These are phyloP conservation scores for Pholiota conissans DNA, from an alignment of 768 basidiomycete species.

Conservation along the genomic window DNA sequence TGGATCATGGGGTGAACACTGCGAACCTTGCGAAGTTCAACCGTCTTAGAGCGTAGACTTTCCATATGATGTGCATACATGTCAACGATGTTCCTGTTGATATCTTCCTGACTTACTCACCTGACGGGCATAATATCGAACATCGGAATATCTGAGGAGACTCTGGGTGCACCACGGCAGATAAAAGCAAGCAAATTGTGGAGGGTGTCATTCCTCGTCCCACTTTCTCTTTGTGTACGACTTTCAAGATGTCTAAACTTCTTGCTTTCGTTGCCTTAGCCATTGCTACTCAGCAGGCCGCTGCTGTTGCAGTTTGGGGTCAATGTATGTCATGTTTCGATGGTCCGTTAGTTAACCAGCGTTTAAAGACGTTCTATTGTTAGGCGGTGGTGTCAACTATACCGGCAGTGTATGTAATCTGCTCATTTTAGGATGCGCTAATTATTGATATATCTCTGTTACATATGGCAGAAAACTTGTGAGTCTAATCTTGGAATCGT, in stretches of 20 bases:
- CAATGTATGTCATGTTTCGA: constrained; percentile 23
- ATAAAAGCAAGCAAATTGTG: neutral
- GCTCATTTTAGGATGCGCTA: too few species aligned
- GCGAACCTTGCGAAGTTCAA: neutral
- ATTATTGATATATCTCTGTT: too few species aligned
- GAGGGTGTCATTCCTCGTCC: neutral
- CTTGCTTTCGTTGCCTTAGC: constrained; percentile 25
- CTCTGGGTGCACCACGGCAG: too few species aligned
- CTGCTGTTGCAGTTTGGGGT: constrained; percentile 28
- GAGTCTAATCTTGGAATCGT: too few species aligned
- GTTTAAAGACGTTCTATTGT: neutral
- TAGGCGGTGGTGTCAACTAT: constrained; percentile 28
- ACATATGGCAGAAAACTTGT: too few species aligned
- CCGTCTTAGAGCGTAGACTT: neutral
- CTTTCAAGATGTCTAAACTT: constrained; percentile 23
- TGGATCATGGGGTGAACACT: too few species aligned
- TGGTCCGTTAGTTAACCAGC: too few species aligned
- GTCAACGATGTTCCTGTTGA: neutral
- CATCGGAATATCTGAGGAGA: neutral
- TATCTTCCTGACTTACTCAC: neutral
- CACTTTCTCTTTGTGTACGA: neutral
- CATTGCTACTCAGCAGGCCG: constrained; percentile 17
- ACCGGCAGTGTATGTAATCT: constrained; percentile 25
- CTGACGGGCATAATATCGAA: neutral
- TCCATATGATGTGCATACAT: neutral